Base-by-base conservation (phyloP, 441 rosid species). In the Erodium trifolium region DNA sequence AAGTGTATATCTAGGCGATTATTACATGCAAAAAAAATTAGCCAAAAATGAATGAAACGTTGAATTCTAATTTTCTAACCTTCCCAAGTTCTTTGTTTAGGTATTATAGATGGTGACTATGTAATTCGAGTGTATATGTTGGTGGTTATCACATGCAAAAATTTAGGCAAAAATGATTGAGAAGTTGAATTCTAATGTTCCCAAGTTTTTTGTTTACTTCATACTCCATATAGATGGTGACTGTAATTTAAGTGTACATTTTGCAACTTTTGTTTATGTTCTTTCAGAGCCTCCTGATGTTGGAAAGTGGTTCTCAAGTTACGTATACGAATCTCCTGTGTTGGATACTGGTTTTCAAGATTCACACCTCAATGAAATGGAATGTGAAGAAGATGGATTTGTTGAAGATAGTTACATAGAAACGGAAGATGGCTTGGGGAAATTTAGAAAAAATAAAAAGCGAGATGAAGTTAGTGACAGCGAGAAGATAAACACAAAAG, bases 221-320 rank as follows among this genome's bases (percentile, higher is more conserved):
- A 23, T 23, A n/a, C n/a, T n/a, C n/a, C n/a, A n/a, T 23, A 23
- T 23, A 23, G 27, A 23, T 23, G 27, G 27, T 23, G 2, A 23
- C 27, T 23, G 27, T 23, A 23, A 23, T 23, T 23, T 2, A 23
- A 49, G 16, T 49, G 53, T 39, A 47, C 53, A 47, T 10, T 12
- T 47, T 1, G 14, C 53, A 8, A 47, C 12, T 10, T 49, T 2
- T 12, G 55, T 27, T 12, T 53, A 23, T 74, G 47, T 57, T 72
- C 12, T 80, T 9, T 67, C 83, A 90, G 98, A 86, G 81, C 89
- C 95, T 81, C 86, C 90, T 65, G 80, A 84, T 18, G 60, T 85
- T 11, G 68, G 79, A 72, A 81, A 83, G 73, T 90, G 90, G 96
- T 86, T 83, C 75, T 74, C 92, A 3, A 85, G 87, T 78, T 90